Evolutionary conservation across 768 basidiomycete genomes (phyloP).

Genomic region (Hebeloma cylindrosporum): DNA sequence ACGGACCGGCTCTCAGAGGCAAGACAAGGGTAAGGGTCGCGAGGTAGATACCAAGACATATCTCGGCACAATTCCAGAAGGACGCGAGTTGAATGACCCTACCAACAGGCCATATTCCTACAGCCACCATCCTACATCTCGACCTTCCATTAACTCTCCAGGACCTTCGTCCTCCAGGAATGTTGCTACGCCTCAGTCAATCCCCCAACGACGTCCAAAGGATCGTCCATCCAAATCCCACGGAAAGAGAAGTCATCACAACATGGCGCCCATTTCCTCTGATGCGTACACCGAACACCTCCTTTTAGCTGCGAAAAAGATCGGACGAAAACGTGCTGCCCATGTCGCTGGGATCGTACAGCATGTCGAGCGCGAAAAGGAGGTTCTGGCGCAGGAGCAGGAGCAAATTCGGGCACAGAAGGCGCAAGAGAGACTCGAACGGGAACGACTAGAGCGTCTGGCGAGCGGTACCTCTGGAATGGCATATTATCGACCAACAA

Average conservation of each 20-base stretch:
- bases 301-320: conserved; percentile 66
- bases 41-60: conserved; percentile 7
- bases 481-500: conserved; percentile 23
- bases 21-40: conserved; percentile 26
- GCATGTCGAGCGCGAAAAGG: conserved; percentile 37
- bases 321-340: conserved; percentile 61
- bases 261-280: conserved; percentile 37
- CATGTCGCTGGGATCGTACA: conserved; percentile 52
- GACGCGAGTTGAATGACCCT: background rate
- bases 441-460: conserved; percentile 28
- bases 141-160: background rate
- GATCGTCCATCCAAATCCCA: conserved; percentile 15
- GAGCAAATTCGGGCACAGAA: conserved; percentile 23
- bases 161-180: conserved; percentile 2
- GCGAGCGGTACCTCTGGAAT: conserved; percentile 24
- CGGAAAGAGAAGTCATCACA: conserved; percentile 10
- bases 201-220: too few relatives aligned
- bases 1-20: conserved; percentile 12
- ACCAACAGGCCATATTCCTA: conserved; percentile 1
- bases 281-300: conserved; percentile 75
- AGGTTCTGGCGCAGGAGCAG: conserved; percentile 31
- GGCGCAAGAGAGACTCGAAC: conserved; percentile 32
- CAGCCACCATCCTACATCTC: conserved; percentile 2
- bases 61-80: conserved; percentile 4
- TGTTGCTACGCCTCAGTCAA: too few relatives aligned